Percentiles rank a stretch among this genome's conserved stretches.
Conservation (phyloP, 345 rosid species). For the Salix exigua region DNA sequence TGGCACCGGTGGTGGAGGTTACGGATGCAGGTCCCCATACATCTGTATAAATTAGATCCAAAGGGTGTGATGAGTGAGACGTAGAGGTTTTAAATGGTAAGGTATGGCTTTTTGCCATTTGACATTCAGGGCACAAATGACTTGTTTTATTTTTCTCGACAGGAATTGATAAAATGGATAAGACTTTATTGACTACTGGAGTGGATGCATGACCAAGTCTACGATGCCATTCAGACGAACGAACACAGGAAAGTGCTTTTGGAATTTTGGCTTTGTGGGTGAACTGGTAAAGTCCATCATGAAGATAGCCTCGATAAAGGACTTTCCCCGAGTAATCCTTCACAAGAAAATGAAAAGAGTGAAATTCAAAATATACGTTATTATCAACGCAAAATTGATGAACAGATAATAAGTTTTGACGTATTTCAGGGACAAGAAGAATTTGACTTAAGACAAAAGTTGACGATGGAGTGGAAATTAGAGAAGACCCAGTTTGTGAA, state of each 20-base stretch:
- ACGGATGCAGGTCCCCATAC: too few species aligned
- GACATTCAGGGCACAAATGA: not conserved
- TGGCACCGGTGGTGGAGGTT: not conserved
- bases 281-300: not conserved
- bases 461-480: too few species aligned
- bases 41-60: not conserved
- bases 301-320: not conserved
- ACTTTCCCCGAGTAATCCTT: not conserved
- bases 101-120: not conserved
- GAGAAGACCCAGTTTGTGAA: too few species aligned
- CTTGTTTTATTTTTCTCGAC: too few species aligned
- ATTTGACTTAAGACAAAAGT: too few species aligned
- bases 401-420: too few species aligned
- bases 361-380: not conserved
- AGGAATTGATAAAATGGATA: not conserved
- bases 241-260: not conserved
- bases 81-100: too few species aligned
- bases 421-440: too few species aligned
- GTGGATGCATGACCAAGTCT: not conserved
- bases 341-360: not conserved
- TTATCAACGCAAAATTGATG: not conserved
- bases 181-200: too few species aligned
- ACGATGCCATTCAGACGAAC: not conserved
- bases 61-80: rapidly evolving
- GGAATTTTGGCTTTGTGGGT: too few species aligned